phyloP scores from a whole-genome alignment of 2,329 filamentous ascomycete genomes.

The Nothopassalora personata region DNA sequence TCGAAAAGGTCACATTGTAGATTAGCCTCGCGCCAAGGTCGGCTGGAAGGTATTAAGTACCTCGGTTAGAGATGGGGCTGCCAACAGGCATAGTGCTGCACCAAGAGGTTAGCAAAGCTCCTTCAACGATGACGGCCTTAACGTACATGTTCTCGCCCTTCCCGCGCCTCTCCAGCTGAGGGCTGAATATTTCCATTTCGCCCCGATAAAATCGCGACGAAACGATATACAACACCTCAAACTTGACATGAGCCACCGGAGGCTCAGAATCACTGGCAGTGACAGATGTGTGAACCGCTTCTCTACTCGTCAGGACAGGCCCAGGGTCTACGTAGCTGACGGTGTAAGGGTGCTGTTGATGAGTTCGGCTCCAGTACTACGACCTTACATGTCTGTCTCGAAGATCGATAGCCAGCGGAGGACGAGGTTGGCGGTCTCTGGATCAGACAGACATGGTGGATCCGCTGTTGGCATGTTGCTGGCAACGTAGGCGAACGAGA shows the following conservation, averaged over 20 bases:
- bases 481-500: not conserved
- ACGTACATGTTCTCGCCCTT: conserved; percentile 10
- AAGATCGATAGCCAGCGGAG: conserved; percentile 12
- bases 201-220: conserved; percentile 6
- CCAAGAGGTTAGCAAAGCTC: not conserved
- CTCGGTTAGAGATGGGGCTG: conserved; percentile 5
- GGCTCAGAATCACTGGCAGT: conserved; percentile 2
- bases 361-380: conserved; percentile 7
- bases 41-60: conserved; percentile 9
- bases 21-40: conserved; percentile 9
- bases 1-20: conserved; percentile 4
- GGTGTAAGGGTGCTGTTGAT: conserved; percentile 6
- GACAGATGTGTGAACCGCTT: conserved; percentile 5
- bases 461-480: not conserved
- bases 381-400: conserved; percentile 9
- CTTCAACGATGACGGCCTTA: not conserved
- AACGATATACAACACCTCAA: conserved; percentile 3
- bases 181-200: conserved; percentile 5
- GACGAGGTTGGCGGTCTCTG: conserved; percentile 11
- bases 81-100: conserved; percentile 11
- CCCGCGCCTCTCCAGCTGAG: conserved; percentile 7
- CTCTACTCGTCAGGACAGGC: conserved; percentile 4
- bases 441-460: conserved; percentile 5
- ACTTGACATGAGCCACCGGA: conserved; percentile 9
- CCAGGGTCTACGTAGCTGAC: conserved; percentile 7